Conservation (phyloP, 2,329 filamentous ascomycete genomes). For the Knufia petricola region DNA sequence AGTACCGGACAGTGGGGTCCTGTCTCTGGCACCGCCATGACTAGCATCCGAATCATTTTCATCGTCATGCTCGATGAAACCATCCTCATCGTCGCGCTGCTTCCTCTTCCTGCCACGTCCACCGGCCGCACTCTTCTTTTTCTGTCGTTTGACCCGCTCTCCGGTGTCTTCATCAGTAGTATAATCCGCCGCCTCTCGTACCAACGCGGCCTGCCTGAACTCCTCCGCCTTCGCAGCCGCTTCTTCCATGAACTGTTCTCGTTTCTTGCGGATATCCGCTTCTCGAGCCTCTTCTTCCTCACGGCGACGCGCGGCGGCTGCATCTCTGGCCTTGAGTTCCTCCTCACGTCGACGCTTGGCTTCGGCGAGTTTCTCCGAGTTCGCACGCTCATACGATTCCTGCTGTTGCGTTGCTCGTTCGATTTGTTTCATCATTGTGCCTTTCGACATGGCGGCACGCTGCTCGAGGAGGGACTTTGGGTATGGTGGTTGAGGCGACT, state of each 20-base stretch:
- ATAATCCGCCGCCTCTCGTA: conserved; percentile 63
- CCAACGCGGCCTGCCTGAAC: conserved; percentile 60
- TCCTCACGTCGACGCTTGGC: conserved; percentile 72
- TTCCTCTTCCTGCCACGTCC: conserved; percentile 47
- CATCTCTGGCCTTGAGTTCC: conserved; percentile 68
- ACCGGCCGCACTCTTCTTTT: conserved; percentile 40
- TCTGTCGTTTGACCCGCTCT: conserved; percentile 70
- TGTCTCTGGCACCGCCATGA: conserved; percentile 11
- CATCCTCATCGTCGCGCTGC: conserved; percentile 26
- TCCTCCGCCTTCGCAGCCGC: conserved; percentile 46
- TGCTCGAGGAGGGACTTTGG: conserved; percentile 84
- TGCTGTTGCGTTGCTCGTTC: conserved; percentile 77
- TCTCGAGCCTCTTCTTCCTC: conserved; percentile 64
- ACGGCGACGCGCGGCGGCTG: conserved; percentile 57
- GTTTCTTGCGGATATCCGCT: conserved; percentile 75
- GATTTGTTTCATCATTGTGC: conserved; percentile 87
- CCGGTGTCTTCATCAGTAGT: conserved; percentile 75
- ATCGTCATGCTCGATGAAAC: conserved; percentile 28
- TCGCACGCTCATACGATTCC: conserved; percentile 84
- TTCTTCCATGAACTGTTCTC: conserved; percentile 64
- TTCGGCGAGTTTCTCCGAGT: conserved; percentile 74
- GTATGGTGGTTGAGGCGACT: conserved; percentile 65
- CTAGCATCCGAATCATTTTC: conserved; percentile 22
- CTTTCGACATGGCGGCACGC: conserved; percentile 92
- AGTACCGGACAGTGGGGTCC: conserved; percentile 18